Percentiles rank a stretch among this genome's conserved stretches.
phyloP scores from a whole-genome alignment of 768 basidiomycete genomes.

The Hebeloma cylindrosporum region DNA sequence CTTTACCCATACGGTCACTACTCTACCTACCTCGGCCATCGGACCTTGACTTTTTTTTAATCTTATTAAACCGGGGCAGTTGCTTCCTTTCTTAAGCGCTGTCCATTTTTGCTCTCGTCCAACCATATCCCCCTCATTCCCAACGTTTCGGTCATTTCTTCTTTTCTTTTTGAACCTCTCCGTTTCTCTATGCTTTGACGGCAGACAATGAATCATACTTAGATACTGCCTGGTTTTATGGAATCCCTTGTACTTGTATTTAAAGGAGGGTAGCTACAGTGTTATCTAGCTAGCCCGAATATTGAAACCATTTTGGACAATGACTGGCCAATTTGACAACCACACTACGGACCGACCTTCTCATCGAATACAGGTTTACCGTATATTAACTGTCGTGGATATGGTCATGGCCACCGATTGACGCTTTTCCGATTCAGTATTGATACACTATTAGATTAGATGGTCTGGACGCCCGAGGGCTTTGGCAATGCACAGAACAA shows the following conservation, averaged over 20 bases:
- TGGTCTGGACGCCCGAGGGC: too few species aligned
- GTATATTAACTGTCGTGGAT: too few species aligned
- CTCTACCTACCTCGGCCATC: constrained; percentile 19
- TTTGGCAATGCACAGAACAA: constrained; percentile 1
- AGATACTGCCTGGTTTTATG: constrained; percentile 11
- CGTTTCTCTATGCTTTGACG: neutral
- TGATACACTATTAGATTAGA: too few species aligned
- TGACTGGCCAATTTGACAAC: too few species aligned
- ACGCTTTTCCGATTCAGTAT: too few species aligned
- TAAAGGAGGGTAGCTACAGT: constrained; percentile 8
- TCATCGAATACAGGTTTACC: too few species aligned
- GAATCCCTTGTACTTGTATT: constrained; percentile 12
- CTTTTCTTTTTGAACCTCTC: constrained; percentile 3
- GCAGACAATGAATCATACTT: constrained; percentile 9
- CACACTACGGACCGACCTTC: too few species aligned
- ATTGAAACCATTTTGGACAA: too few species aligned
- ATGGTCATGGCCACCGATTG: too few species aligned
- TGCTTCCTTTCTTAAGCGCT: constrained; percentile 16
- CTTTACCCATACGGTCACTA: constrained; percentile 21
- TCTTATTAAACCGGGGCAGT: constrained; percentile 12
- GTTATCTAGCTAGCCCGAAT: too few species aligned
- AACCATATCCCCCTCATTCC: neutral
- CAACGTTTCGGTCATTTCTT: constrained; percentile 6
- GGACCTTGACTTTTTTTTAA: constrained; percentile 20
- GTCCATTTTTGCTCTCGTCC: constrained; percentile 10